Percentiles rank a stretch among this genome's conserved stretches.
These are phyloP conservation scores for Picea sitchensis DNA, from an alignment of 75 land plant genomes.

Conservation along the genomic window DNA sequence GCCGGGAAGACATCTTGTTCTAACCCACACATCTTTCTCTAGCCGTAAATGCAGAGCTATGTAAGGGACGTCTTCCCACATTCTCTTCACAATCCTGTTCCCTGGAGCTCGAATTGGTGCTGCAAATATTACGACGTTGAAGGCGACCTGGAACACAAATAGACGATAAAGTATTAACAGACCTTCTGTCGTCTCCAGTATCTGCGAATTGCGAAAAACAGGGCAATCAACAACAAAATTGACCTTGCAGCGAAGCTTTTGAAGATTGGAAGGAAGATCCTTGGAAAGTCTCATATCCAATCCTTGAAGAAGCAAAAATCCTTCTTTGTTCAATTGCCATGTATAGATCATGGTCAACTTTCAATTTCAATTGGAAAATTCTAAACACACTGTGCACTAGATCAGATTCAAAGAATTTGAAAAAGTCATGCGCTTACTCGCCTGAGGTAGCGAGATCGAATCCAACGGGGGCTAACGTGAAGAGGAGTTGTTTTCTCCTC, in stretches of 20 bases:
- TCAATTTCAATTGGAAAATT: background rate
- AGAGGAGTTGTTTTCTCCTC: conserved; percentile 28
- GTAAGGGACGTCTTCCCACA: conserved; percentile 67
- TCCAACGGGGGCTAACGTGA: conserved; percentile 59
- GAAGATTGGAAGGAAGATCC: conserved; percentile 79
- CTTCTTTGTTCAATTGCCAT: conserved; percentile 23
- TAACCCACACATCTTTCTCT: conserved; percentile 52
- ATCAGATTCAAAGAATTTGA: too few species aligned
- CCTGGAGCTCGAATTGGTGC: conserved; percentile 62
- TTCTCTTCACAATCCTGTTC: conserved; percentile 50
- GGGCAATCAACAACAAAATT: background rate
- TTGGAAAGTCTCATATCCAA: conserved; percentile 82
- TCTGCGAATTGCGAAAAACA: background rate
- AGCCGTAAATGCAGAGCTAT: conserved; percentile 58
- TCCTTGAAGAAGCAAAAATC: conserved; percentile 57
- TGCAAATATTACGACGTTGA: conserved; percentile 74
- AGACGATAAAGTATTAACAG: background rate
- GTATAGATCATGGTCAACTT: conserved; percentile 20
- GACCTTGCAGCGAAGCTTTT: conserved; percentile 18
- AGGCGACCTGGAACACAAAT: conserved; percentile 22
- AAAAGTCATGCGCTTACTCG: background rate
- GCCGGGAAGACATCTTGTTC: conserved; percentile 35
- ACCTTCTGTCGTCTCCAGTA: too few species aligned
- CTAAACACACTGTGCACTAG: background rate
- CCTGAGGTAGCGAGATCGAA: conserved; percentile 55